Evolutionary conservation across 176 grass and related monocot species (phyloP).

Genomic region (Oryza officinalis): DNA sequence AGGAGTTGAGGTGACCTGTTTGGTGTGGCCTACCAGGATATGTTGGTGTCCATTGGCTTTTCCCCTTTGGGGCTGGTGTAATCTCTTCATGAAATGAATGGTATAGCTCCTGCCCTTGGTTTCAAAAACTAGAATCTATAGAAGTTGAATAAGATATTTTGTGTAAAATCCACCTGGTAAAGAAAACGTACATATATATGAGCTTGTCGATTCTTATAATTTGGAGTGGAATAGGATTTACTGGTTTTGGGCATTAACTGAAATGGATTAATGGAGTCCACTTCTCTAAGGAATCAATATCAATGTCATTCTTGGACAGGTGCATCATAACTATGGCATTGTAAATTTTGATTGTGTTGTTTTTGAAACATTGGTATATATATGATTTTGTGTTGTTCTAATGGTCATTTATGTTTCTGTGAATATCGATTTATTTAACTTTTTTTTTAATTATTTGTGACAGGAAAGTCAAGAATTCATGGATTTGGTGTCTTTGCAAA

Average conservation of each 20-base stretch:
- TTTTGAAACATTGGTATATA: constrained; percentile 9
- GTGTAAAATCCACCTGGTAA: constrained; percentile 18
- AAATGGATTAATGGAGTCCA: neutral
- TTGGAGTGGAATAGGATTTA: constrained; percentile 8
- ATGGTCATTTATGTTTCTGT: constrained; percentile 3
- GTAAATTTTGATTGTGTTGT: neutral
- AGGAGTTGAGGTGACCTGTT: neutral
- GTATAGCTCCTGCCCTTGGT: neutral
- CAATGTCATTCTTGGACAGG: neutral
- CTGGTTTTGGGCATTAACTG: neutral
- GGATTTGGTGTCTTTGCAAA: constrained; percentile 98
- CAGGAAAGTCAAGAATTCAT: constrained; percentile 99
- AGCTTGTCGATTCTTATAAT: constrained; percentile 9
- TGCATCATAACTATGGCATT: neutral
- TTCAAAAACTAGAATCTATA: neutral
- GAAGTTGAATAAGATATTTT: constrained; percentile 22
- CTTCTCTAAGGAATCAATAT: neutral
- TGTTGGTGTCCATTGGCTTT: neutral
- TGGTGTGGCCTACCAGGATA: neutral
- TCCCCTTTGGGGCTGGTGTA: neutral
- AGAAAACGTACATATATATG: neutral
- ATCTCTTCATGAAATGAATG: neutral
- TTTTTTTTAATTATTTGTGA: constrained; percentile 16
- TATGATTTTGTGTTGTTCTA: neutral
- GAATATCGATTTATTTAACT: constrained; percentile 6